These are phyloP conservation scores for Sphagnum fallax DNA, from an alignment of 228 moss, liverwort and hornwort genomes.

Conservation along the genomic window DNA sequence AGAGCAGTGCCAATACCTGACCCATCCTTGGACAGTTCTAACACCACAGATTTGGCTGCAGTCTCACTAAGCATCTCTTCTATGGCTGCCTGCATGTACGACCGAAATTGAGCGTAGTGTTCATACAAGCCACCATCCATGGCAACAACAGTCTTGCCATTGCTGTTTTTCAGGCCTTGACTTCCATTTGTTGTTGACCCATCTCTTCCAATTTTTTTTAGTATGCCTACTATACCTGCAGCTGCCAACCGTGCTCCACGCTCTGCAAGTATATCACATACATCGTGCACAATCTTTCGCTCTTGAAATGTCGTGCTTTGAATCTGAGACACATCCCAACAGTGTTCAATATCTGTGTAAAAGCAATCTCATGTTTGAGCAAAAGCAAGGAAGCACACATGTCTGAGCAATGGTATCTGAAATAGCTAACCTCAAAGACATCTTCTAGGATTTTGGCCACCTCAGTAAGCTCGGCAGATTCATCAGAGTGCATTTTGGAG, in stretches of 20 bases:
- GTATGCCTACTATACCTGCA: slow-evolving; percentile 50
- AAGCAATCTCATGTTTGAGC: background rate
- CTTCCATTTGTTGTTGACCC: slow-evolving; percentile 19
- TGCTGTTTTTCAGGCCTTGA: background rate
- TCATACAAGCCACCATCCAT: slow-evolving; percentile 60
- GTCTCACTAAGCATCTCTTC: slow-evolving; percentile 43
- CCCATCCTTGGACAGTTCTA: slow-evolving; percentile 56
- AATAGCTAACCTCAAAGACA: slow-evolving; percentile 41
- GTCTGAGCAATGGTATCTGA: background rate
- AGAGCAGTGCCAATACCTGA: slow-evolving; percentile 53
- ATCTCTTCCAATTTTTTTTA: slow-evolving; percentile 62
- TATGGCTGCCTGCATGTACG: slow-evolving; percentile 55
- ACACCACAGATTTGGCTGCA: slow-evolving; percentile 33
- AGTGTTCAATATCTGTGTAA: too few species aligned
- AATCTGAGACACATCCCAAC: slow-evolving; percentile 10
- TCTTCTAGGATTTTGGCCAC: slow-evolving; percentile 67
- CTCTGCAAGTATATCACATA: slow-evolving; percentile 42
- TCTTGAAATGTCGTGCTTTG: slow-evolving; percentile 20
- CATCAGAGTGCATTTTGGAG: slow-evolving; percentile 85
- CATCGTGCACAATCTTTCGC: slow-evolving; percentile 35
- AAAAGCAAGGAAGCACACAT: background rate
- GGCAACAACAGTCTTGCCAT: slow-evolving; percentile 37
- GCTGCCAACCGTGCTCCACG: slow-evolving; percentile 59
- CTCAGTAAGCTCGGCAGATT: slow-evolving; percentile 59
- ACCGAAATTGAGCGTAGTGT: slow-evolving; percentile 44